phyloP scores from a whole-genome alignment of 495 filamentous ascomycete species.

The Daldinia childiae region DNA sequence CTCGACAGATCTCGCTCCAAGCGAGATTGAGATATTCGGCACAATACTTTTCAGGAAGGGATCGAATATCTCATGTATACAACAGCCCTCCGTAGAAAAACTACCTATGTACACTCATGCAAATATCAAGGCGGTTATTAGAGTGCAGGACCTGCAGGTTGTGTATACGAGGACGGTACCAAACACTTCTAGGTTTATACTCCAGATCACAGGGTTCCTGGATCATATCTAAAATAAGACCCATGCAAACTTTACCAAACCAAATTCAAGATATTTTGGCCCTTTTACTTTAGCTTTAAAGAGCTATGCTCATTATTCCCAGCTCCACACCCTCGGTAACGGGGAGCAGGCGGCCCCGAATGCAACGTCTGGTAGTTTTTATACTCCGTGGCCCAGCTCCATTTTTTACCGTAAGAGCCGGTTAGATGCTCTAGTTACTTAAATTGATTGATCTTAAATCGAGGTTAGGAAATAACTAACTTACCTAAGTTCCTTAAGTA shows the following conservation, averaged over 20 bases:
- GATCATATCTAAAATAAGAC: neutral
- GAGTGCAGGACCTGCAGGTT: neutral
- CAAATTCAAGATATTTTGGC: slow-evolving; percentile 2
- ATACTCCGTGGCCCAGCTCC: neutral
- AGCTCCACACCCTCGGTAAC: slow-evolving; percentile 18
- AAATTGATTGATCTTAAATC: neutral
- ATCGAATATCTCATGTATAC: neutral
- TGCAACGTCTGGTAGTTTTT: slow-evolving; percentile 13
- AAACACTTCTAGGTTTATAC: neutral
- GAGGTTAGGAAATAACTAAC: neutral
- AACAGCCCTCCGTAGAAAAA: neutral
- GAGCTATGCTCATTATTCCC: neutral
- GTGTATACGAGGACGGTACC: neutral
- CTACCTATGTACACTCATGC: no score
- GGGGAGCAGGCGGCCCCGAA: slow-evolving; percentile 14
- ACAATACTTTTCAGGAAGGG: neutral
- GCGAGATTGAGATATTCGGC: neutral
- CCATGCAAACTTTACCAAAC: neutral
- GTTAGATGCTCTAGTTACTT: neutral
- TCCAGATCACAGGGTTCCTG: neutral
- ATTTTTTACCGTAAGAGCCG: neutral
- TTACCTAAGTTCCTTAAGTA: neutral
- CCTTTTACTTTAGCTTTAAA: neutral
- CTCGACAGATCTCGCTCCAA: slow-evolving; percentile 3
- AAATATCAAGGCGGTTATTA: neutral